Conservation (phyloP, 2,329 filamentous ascomycete species). For the Chlorencoelia australis region DNA sequence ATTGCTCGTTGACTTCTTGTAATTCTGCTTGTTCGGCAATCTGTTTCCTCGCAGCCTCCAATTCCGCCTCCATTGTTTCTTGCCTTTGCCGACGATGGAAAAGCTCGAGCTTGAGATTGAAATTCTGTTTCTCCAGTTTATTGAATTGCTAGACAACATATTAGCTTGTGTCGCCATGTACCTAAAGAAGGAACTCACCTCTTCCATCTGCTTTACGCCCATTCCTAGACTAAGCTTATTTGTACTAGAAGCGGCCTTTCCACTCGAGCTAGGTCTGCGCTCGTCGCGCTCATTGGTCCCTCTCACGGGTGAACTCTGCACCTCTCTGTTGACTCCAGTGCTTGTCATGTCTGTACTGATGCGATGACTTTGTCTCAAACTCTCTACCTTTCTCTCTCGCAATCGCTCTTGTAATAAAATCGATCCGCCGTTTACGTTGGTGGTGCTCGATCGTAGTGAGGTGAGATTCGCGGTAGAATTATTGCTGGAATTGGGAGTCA, state of each 20-base stretch:
- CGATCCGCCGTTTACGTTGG: constrained; percentile 9
- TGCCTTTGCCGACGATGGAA: constrained; percentile 60
- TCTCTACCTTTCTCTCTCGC: constrained; percentile 26
- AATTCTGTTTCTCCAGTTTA: constrained; percentile 64
- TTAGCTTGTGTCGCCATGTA: constrained; percentile 1
- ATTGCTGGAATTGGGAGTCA: constrained; percentile 16
- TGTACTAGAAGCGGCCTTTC: too few relatives aligned
- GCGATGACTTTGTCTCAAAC: constrained; percentile 19
- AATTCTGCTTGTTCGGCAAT: constrained; percentile 36
- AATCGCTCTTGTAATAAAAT: constrained; percentile 27
- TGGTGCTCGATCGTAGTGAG: background rate
- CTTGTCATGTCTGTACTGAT: constrained; percentile 5
- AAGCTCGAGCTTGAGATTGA: constrained; percentile 64
- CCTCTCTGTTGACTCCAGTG: too few relatives aligned
- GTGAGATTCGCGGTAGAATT: constrained; percentile 4
- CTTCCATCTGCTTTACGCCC: constrained; percentile 59
- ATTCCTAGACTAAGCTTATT: too few relatives aligned
- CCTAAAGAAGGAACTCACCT: constrained; percentile 33
- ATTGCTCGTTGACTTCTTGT: constrained; percentile 46
- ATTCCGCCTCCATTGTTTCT: constrained; percentile 44
- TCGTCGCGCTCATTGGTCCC: constrained; percentile 15
- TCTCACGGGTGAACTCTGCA: constrained; percentile 25
- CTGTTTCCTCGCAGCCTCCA: constrained; percentile 41
- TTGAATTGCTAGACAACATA: constrained; percentile 44
- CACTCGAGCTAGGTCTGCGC: constrained; percentile 23